Evolutionary conservation across 169 alveolate species (phyloP), one percentile per base, ranked within the genome.

Genomic region (Pseudocohnilembus persalinus): DNA sequence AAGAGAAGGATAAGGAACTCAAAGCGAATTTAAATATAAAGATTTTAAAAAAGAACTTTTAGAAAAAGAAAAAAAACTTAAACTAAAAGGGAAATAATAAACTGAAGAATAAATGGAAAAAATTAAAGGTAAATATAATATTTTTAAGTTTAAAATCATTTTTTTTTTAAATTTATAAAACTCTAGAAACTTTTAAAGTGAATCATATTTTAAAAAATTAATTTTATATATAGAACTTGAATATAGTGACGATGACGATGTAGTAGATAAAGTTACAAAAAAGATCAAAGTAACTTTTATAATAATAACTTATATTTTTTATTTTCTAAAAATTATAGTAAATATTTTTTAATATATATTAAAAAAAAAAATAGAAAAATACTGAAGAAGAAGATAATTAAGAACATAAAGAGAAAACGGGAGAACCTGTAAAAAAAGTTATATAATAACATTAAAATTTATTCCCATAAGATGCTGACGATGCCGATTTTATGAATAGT

Each of bases 31-130:
- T 32, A 77, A 86, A 80, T 76, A 83, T 83, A 91, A 83, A 84
- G 92, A 92, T 87, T 92, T 88, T 81, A 91, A 91, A 82, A 74
- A 88, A 63, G 96, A 94, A 77, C 82, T 90, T 31, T 31, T 88
- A 65, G 77, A 87, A 64, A 88, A 88, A 82, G 95, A 92, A 32
- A 63, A 64, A 72, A 83, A 87, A 77, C 85, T 73, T 31, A 31
- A 27, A 27, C 31, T 32, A 29, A 63, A 30, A 30, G 78, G 80
- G 65, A 68, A 63, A 32, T 88, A 84, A 27, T 77, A 34, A 31
- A 33, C 24, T 0, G 84, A 73, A 26, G 29, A 31, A 33, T 77
- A 77, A 77, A 77, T 20, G 32, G 84, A 63, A 29, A 4, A 77
- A 27, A 73, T 31, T 1, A 34, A 77, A 77, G 35, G 73, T 75